Base-by-base conservation (phyloP, 2,329 filamentous ascomycete species). In the Juglanconis sp. region DNA sequence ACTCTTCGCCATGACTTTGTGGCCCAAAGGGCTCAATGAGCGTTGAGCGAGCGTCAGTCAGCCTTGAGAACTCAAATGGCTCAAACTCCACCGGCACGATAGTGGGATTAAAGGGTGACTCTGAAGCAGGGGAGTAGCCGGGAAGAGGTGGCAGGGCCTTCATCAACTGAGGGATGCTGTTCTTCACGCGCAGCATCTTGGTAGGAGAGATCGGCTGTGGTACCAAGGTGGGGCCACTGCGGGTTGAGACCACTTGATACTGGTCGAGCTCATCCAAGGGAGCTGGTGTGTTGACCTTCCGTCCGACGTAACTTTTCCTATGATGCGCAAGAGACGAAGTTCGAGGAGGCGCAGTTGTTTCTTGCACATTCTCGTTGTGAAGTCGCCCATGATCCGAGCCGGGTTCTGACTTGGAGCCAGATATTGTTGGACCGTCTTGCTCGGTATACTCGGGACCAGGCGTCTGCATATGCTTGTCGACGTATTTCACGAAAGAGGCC, bases 151-250 rank as follows among this genome's bases (percentile, higher is more conserved):
- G 81, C 47, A 83, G 65, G 30, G 77, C 76, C 66, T 84, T 83
- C 79, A 83, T 83, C 13, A 83, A 69, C 46, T 76, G 76, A 6
- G 81, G 78, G 55, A 81, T 79, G 63, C 78, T 82, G 63, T 78
- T 80, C 60, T 79, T 80, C 44, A 79, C 71, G 55, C 73, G 77
- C 17, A 81, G 71, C 63, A 77, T 72, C 34, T 74, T 73, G 38
- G 71, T 72, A 38, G 79, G 77, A 15, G 79, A 83, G 3, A 81
- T 77, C 13, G 79, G 79, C 50, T 78, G 74, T n/a, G 80, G 80
- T 4, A 77, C 76, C 38, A 81, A 63, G 40, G 80, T 75, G 11
- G 72, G 67, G 30, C 61, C 61, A 38, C 56, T 55, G 40, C 61
- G 61, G 11, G 58, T 62, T 49, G 62, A 59, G 7, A 61, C 56